phyloP scores from a whole-genome alignment of 495 filamentous ascomycete genomes.

The Xylaria grammica region DNA sequence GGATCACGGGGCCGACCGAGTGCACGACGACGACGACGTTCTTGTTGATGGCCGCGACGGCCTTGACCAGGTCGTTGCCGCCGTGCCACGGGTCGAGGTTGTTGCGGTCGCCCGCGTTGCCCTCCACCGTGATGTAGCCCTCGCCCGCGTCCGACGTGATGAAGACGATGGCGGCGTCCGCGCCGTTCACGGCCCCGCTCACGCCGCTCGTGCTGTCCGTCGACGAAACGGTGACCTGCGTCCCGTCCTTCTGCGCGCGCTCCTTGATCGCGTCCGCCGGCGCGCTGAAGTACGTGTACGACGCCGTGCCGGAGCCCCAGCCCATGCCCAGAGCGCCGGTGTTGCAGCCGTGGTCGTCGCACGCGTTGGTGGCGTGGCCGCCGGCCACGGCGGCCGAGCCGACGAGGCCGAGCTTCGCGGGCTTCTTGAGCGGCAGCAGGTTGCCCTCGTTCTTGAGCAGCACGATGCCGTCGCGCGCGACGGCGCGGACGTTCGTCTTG shows the following conservation, averaged over 20 bases:
- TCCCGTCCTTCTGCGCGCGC: slow-evolving; percentile 54
- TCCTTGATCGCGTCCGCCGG: slow-evolving; percentile 61
- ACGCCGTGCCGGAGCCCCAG: slow-evolving; percentile 64
- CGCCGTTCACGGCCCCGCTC: slow-evolving; percentile 54
- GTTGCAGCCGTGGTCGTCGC: slow-evolving; percentile 65
- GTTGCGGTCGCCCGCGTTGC: slow-evolving; percentile 62
- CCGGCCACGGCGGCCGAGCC: slow-evolving; percentile 77
- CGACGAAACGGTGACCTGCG: slow-evolving; percentile 52
- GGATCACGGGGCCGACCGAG: slow-evolving; percentile 82
- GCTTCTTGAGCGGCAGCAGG: slow-evolving; percentile 65
- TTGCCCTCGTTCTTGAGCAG: slow-evolving; percentile 74
- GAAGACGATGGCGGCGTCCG: slow-evolving; percentile 68
- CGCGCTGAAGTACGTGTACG: slow-evolving; percentile 62
- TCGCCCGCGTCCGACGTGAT: slow-evolving; percentile 71
- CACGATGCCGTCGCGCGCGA: slow-evolving; percentile 68
- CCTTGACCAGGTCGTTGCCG: slow-evolving; percentile 73
- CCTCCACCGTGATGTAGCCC: slow-evolving; percentile 68
- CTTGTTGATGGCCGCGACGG: slow-evolving; percentile 64
- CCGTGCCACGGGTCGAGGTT: slow-evolving; percentile 75
- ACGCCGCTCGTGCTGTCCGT: slow-evolving; percentile 57
- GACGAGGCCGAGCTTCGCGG: slow-evolving; percentile 66
- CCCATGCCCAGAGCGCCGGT: slow-evolving; percentile 64
- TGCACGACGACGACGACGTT: slow-evolving; percentile 91
- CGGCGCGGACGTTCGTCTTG: slow-evolving; percentile 62
- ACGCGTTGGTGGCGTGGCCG: slow-evolving; percentile 55